Conservation (phyloP, 768 basidiomycete genomes). For the Grammothele lineata region DNA sequence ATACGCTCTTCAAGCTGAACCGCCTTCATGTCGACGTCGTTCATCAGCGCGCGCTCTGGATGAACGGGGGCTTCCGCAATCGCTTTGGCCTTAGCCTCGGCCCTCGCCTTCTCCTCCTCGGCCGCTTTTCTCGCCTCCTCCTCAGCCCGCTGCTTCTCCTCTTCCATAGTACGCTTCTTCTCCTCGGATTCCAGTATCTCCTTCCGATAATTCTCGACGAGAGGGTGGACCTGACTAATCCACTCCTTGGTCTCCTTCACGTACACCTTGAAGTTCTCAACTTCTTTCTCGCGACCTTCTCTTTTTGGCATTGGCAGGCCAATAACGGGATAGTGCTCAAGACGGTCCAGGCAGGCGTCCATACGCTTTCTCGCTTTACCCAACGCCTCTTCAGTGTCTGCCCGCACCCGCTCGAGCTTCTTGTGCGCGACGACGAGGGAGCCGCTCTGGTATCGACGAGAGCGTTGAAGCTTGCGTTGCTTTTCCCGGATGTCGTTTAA, state of each 20-base stretch:
- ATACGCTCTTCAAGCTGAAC: slow-evolving; percentile 3
- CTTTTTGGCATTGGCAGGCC: not conserved
- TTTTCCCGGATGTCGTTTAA: slow-evolving; percentile 2
- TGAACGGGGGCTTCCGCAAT: not conserved
- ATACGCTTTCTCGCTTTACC: not conserved
- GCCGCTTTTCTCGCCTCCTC: not conserved
- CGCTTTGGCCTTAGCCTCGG: not conserved
- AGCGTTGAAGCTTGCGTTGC: slow-evolving; percentile 2
- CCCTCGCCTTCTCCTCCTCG: slow-evolving; percentile 1
- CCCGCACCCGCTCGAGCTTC: not conserved
- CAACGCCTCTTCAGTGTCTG: slow-evolving; percentile 1
- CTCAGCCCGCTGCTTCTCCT: not conserved
- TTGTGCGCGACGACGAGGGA: slow-evolving; percentile 2
- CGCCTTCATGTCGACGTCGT: not conserved
- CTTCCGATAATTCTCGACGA: not conserved
- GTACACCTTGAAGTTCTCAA: not conserved
- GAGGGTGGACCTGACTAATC: not conserved
- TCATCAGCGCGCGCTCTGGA: not conserved
- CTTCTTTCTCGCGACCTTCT: not conserved
- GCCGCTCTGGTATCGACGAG: not conserved
- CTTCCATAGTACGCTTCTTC: not conserved
- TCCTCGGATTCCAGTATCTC: not conserved
- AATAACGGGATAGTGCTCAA: not conserved
- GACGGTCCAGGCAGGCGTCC: slow-evolving; percentile 1
- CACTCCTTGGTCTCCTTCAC: not conserved